These are phyloP conservation scores for Plantago elongata DNA, from an alignment of 257 asterid species.

Conservation along the genomic window DNA sequence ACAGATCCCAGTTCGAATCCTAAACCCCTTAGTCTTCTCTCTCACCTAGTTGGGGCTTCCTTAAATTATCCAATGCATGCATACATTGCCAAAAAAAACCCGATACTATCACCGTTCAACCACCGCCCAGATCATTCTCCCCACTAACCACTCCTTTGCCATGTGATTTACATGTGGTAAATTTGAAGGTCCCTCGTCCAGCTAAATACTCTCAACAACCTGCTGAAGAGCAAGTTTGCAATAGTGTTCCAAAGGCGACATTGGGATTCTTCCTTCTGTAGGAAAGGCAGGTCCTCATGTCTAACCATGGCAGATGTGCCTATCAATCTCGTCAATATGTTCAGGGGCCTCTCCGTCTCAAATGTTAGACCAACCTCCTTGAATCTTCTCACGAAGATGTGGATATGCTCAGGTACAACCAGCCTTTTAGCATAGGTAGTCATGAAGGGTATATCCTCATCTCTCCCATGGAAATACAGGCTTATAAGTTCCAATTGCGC, in stretches of 20 bases:
- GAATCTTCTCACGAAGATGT: slow-evolving; percentile 79
- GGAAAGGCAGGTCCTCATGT: slow-evolving; percentile 67
- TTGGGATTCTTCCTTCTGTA: slow-evolving; percentile 72
- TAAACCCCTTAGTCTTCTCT: slow-evolving; percentile 60
- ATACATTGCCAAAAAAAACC: slow-evolving; percentile 80
- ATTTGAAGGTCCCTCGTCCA: slow-evolving; percentile 85
- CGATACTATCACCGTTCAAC: slow-evolving; percentile 78
- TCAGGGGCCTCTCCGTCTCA: slow-evolving; percentile 58
- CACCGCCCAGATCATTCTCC: slow-evolving; percentile 91
- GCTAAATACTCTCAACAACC: slow-evolving; percentile 60
- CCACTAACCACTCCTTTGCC: slow-evolving; percentile 75
- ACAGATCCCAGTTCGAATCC: slow-evolving; percentile 35
- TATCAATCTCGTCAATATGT: slow-evolving; percentile 67
- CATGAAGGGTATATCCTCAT: slow-evolving; percentile 78
- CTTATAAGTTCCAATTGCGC: slow-evolving; percentile 71
- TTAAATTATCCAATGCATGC: slow-evolving; percentile 65
- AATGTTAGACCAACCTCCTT: slow-evolving; percentile 65
- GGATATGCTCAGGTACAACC: slow-evolving; percentile 70
- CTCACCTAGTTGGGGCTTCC: slow-evolving; percentile 83
- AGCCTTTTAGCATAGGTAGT: slow-evolving; percentile 67
- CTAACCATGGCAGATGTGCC: slow-evolving; percentile 63
- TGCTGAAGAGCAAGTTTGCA: slow-evolving; percentile 51
- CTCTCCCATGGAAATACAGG: slow-evolving; percentile 94
- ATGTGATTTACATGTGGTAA: slow-evolving; percentile 85
- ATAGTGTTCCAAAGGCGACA: slow-evolving; percentile 60